These are phyloP conservation scores for Leishmania lainsoni DNA, from an alignment of 208 protist genomes.

Conservation along the genomic window DNA sequence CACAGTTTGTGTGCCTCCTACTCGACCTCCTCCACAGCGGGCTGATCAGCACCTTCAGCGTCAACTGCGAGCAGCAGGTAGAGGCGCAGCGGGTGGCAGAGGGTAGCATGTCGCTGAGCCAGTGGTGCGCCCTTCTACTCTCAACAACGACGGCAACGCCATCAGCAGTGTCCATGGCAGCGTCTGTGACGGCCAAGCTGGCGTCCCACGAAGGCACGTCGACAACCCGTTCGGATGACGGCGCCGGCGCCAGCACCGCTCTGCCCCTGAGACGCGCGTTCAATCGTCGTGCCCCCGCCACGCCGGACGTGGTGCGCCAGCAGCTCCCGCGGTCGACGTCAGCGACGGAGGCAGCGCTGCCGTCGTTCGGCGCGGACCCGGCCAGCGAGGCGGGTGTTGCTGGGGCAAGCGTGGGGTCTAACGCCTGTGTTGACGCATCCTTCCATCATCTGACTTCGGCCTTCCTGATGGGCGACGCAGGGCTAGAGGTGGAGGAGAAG, in stretches of 20 bases:
- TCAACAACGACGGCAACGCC: constrained; percentile 21
- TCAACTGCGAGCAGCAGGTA: constrained; percentile 52
- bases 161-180: background rate
- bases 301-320: background rate
- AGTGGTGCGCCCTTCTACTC: constrained; percentile 58
- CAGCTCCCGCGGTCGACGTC: background rate
- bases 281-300: background rate
- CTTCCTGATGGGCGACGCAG: constrained; percentile 12
- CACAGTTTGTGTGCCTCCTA: constrained; percentile 73
- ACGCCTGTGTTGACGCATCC: constrained; percentile 19
- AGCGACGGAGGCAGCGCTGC: background rate
- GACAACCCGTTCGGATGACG: background rate
- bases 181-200: background rate
- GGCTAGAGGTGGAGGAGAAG: constrained; percentile 4
- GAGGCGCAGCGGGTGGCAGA: constrained; percentile 30
- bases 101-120: constrained; percentile 51
- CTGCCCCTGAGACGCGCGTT: too few relatives aligned
- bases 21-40: constrained; percentile 57
- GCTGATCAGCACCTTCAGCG: constrained; percentile 58
- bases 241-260: background rate
- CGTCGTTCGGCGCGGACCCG: background rate
- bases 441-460: constrained; percentile 28
- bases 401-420: background rate
- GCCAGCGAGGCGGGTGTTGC: background rate
- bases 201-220: background rate